A percentile compares a stretch with the other conserved stretches of the same genome.
Conservation (phyloP, 352 stramenopile species). For the Globisporangium okanoganense region DNA sequence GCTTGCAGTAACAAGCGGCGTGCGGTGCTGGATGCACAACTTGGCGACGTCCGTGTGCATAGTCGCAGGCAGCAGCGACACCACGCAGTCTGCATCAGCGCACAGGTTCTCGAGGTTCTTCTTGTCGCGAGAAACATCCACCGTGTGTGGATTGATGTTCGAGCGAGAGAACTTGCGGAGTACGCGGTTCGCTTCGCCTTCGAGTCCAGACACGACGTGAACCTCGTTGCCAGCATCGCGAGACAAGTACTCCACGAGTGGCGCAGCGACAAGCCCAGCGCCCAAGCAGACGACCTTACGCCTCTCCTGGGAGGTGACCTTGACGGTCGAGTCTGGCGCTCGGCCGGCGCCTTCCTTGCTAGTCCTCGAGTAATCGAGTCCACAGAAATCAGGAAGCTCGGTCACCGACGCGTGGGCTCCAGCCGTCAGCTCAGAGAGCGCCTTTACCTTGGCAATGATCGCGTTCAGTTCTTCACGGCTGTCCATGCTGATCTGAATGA, state of each 20-base stretch:
- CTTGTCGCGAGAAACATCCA: slow-evolving; percentile 74
- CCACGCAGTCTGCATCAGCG: slow-evolving; percentile 88
- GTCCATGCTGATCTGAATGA: slow-evolving; percentile 82
- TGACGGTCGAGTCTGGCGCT: slow-evolving; percentile 20
- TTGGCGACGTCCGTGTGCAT: slow-evolving; percentile 92
- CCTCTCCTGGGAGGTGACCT: slow-evolving; percentile 54
- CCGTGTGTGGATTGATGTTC: slow-evolving; percentile 66
- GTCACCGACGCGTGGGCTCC: slow-evolving; percentile 84
- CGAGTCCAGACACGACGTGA: slow-evolving; percentile 67
- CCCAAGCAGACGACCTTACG: slow-evolving; percentile 87
- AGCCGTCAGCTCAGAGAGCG: slow-evolving; percentile 78
- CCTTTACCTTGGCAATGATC: slow-evolving; percentile 85
- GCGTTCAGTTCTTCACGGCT: slow-evolving; percentile 68
- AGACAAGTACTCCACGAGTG: slow-evolving; percentile 86
- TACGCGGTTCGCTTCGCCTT: slow-evolving; percentile 69
- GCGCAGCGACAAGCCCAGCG: slow-evolving; percentile 75
- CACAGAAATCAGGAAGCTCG: slow-evolving; percentile 76
- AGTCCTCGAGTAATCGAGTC: slow-evolving; percentile 66
- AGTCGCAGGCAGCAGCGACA: slow-evolving; percentile 91
- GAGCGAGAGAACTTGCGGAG: slow-evolving; percentile 58
- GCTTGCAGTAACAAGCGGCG: slow-evolving; percentile 92
- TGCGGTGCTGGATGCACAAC: slow-evolving; percentile 83
- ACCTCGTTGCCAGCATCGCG: slow-evolving; percentile 68
- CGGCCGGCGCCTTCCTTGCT: slow-evolving; percentile 54
- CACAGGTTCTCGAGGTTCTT: slow-evolving; percentile 58